Base-by-base conservation (phyloP, 257 asterid species). In the Nemophila menziesii region DNA sequence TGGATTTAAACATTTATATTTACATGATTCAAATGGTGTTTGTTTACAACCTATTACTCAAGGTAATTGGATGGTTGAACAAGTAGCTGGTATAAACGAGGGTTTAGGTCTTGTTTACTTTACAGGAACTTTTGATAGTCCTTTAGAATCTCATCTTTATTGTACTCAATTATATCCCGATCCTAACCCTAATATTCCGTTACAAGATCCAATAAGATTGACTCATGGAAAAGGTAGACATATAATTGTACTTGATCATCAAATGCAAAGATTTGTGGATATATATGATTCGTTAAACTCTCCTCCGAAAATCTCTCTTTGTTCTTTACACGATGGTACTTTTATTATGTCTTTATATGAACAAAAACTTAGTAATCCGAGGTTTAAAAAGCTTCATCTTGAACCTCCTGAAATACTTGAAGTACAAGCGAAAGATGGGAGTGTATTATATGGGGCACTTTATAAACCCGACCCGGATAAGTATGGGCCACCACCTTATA, bases 31-130 rank as follows among this genome's bases (percentile, higher is more conserved):
- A 0, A 68, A 75, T 22, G 97, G 97, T 46, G 64, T 17, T 51
- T 75, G 95, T 49, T 60, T 83, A 62, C 90, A 84, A 24, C 90
- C 97, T 5, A 71, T 87, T 34, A 87, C 97, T 42, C 73, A 72
- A 51, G 97, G 97, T 39, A 75, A 83, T 65, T 83, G 97, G 97
- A 63, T 75, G 80, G 90, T 87, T 17, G 95, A 87, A 63, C 97
- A 87, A 56, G 68, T 87, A 45, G 76, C 83, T 6, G 95, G 97
- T 0, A 73, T 87, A 46, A 83, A 83, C 16, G 95, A 83, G 63
- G 89, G 78, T 46, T 60, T 82, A 27, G 93, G 93, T 33, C 41
- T 72, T 26, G 62, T 87, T 15, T 83, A 87, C 61, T 80, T 87
- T 46, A 68, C 80, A 2, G 97, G 80, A 53, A 83, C 93, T 43